Evolutionary conservation across 306 rosid genomes (phyloP).

Genomic region (Ormosia emarginata): DNA sequence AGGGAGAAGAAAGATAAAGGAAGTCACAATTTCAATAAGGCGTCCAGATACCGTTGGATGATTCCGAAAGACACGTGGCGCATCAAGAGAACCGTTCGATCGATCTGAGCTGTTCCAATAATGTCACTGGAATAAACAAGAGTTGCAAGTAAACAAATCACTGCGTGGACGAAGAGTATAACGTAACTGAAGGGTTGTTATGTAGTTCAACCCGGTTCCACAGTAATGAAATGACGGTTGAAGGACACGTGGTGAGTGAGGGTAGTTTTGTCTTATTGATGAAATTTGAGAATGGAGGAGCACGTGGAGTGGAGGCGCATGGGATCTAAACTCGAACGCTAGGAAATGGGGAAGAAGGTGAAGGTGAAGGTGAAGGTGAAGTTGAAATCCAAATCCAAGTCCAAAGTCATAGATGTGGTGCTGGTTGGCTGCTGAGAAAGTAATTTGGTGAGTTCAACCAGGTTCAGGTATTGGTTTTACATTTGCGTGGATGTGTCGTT

Average conservation of each 20-base stretch:
- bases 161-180: conserved; percentile 9
- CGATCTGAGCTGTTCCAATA: conserved; percentile 22
- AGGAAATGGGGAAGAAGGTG: background rate
- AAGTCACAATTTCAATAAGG: background rate
- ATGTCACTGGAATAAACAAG: conserved; percentile 6
- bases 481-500: conserved; percentile 25
- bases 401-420: conserved; percentile 28
- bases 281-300: background rate
- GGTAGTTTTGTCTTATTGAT: background rate
- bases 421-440: conserved; percentile 13
- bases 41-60: conserved; percentile 30
- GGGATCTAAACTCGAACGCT: background rate
- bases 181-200: background rate
- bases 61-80: conserved; percentile 2
- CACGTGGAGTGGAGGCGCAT: background rate
- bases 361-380: background rate
- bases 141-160: background rate
- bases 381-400: background rate
- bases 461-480: background rate
- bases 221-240: background rate
- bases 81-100: background rate
- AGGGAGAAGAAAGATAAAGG: background rate
- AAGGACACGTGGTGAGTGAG: background rate
- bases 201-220: background rate
- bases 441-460: background rate